Evolutionary conservation across 345 rosid genomes (phyloP), one percentile per base, ranked within the genome.

Genomic region (Moringa oleifera): DNA sequence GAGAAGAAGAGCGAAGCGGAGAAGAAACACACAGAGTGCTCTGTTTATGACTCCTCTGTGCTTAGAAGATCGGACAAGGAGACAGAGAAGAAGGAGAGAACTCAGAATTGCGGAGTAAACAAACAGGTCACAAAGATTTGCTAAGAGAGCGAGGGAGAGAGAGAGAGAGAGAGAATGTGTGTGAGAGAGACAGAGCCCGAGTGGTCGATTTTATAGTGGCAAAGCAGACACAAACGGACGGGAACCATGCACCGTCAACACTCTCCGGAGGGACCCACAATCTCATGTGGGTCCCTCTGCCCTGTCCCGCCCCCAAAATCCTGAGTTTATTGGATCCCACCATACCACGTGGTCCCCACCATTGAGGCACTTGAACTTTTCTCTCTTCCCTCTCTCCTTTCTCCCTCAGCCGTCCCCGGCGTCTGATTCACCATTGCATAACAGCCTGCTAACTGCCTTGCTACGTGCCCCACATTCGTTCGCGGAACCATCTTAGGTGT

Each of bases 221-320:
- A 24, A 51, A 46, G 56, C 68, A 15, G 36, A 55, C 73, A 47
- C 73, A 18, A 73, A 31, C 64, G 59, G 79, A 74, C 76, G 69
- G 68, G 50, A 31, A 47, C 46, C 1, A 20, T 18, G 50, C 36
- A 4, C 4, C 18, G 20, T 7, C 21, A 45, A 37, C 37, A 53
- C 57, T n/a, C 19, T 18, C 18, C 12, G 23, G 28, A 20, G 45
- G 65, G 69, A 20, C 61, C 66, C 64, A 37, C 46, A 17, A 45
- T 24, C 10, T 22, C 47, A 7, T 41, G 13, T 23, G 8, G 58
- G 58, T 25, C 52, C 45, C 37, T 4, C 37, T 4, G 0, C 4
- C 47, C 63, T 25, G 22, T 19, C 61, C 20, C 66, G 23, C 46
- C 52, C 20, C 58, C 53, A 31, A 19, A 54, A 53, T 41, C 65